Conservation (phyloP, 805 yeast species). For the Metschnikowia orientalis region DNA sequence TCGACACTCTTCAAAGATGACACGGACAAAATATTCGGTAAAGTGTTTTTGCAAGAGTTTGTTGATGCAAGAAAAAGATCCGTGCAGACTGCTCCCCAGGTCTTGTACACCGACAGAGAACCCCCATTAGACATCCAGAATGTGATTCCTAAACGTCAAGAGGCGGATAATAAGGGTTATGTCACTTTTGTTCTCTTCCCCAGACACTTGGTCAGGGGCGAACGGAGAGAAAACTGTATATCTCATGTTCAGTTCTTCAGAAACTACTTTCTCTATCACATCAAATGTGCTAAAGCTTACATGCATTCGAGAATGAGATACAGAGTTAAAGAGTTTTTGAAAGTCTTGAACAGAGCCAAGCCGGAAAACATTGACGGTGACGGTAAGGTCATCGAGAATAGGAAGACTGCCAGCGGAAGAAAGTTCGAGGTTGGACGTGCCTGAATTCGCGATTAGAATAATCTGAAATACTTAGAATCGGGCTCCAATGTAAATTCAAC, state of each 20-base stretch:
- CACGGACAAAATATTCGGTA: slow-evolving; percentile 88
- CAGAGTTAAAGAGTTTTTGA: slow-evolving; percentile 89
- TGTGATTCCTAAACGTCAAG: slow-evolving; percentile 42
- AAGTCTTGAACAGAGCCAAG: slow-evolving; percentile 93
- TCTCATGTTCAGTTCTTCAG: slow-evolving; percentile 90
- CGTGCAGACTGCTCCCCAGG: slow-evolving; percentile 98
- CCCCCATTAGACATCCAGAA: slow-evolving; percentile 77
- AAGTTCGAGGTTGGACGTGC: slow-evolving; percentile 43
- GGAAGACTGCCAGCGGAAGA: slow-evolving; percentile 72
- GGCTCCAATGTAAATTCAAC: too few relatives aligned
- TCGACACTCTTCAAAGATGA: slow-evolving; percentile 94
- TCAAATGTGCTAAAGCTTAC: slow-evolving; percentile 96
- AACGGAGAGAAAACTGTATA: slow-evolving; percentile 78
- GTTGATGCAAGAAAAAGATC: slow-evolving; percentile 94
- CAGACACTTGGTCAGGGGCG: slow-evolving; percentile 60
- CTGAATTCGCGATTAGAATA: slow-evolving; percentile 4
- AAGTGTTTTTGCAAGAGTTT: slow-evolving; percentile 86
- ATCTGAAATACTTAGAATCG: too few relatives aligned
- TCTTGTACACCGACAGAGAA: slow-evolving; percentile 79
- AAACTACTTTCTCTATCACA: slow-evolving; percentile 97
- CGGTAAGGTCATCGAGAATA: slow-evolving; percentile 39
- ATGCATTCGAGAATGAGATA: slow-evolving; percentile 98
- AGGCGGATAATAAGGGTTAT: slow-evolving; percentile 43
- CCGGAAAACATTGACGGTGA: slow-evolving; percentile 84
- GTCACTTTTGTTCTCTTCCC: slow-evolving; percentile 76